A percentile compares a stretch with the other conserved stretches of the same genome.
These are phyloP conservation scores for Aegilops tauschii DNA, from an alignment of 176 grass and related monocot species.

Conservation along the genomic window DNA sequence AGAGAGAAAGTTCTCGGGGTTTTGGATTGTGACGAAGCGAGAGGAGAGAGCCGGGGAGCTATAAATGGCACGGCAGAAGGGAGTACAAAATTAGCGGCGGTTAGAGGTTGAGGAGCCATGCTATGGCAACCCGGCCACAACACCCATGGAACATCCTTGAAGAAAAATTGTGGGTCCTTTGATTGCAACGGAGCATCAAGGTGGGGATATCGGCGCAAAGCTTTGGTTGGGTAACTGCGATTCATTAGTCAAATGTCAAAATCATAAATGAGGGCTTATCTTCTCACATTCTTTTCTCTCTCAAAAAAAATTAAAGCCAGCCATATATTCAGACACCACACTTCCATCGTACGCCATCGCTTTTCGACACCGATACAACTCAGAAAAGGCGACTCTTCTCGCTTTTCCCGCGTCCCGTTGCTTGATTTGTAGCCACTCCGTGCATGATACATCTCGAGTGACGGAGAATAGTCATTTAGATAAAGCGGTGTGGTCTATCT, in stretches of 20 bases:
- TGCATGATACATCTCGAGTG: neutral
- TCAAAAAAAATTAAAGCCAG: neutral
- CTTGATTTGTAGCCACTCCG: neutral
- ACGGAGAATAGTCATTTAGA: neutral
- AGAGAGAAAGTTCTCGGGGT: conserved; percentile 13
- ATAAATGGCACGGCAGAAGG: conserved; percentile 38
- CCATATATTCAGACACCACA: neutral
- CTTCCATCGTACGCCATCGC: neutral
- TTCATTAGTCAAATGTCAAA: neutral
- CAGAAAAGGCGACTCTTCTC: neutral
- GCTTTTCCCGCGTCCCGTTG: neutral
- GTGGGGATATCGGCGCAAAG: neutral
- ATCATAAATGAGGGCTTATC: neutral
- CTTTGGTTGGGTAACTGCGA: neutral
- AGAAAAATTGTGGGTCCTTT: conserved; percentile 11
- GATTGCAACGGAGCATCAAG: neutral
- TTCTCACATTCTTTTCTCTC: neutral
- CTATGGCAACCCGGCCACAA: conserved; percentile 23
- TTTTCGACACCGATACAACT: neutral
- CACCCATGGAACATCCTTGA: conserved; percentile 33
- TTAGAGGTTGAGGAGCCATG: conserved; percentile 34
- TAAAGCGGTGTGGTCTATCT: neutral
- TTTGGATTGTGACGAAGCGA: conserved; percentile 15
- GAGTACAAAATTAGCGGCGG: conserved; percentile 38
- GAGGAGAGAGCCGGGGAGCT: neutral